A percentile compares a stretch with the other conserved stretches of the same genome.
Conservation (phyloP, 257 asterid species). For the Solanum neorickii region DNA sequence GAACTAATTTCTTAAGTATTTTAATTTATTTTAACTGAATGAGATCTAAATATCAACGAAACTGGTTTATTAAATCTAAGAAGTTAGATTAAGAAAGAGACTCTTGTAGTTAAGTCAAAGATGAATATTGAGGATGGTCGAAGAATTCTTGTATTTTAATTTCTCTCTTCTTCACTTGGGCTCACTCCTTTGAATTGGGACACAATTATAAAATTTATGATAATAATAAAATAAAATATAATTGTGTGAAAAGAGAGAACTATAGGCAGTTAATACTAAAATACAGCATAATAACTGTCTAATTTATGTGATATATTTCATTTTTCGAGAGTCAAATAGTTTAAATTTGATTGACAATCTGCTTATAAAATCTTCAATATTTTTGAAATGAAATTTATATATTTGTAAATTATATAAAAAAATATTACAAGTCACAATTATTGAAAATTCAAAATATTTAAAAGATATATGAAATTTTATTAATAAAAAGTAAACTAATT, state of each 20-base stretch:
- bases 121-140: neutral
- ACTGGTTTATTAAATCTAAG: neutral
- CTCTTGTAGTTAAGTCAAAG: neutral
- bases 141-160: neutral
- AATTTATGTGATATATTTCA: too few species aligned
- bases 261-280: neutral
- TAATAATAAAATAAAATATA: neutral
- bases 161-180: neutral
- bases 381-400: too few species aligned
- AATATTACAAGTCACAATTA: too few species aligned
- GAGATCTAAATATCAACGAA: neutral
- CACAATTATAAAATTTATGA: neutral
- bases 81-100: neutral
- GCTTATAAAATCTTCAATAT: too few species aligned
- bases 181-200: neutral
- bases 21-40: neutral
- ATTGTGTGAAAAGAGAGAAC: neutral
- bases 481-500: too few species aligned
- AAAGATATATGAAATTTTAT: rapidly evolving
- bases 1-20: neutral
- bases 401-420: too few species aligned
- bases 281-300: neutral
- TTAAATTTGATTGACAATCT: too few species aligned
- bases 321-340: too few species aligned
- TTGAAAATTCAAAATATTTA: too few species aligned